Evolutionary conservation across 2,329 filamentous ascomycete genomes (phyloP).

Genomic region (Pezicula carpinea): DNA sequence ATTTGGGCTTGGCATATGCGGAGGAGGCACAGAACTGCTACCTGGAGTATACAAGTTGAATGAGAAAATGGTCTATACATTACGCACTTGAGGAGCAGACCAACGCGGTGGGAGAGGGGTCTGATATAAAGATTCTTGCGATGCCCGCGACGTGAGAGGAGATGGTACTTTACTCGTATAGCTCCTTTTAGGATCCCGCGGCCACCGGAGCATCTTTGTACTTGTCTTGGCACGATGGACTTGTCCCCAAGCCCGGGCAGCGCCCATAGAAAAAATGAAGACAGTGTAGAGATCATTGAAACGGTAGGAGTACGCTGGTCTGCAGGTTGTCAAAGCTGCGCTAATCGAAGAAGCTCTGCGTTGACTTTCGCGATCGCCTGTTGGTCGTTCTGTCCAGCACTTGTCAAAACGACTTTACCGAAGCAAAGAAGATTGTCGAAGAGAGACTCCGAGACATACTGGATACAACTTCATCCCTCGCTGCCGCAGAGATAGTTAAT

Average conservation of each 20-base stretch:
- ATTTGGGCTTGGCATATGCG: no score
- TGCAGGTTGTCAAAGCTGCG: neutral
- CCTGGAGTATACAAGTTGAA: no score
- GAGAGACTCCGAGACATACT: neutral
- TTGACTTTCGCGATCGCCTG: conserved; percentile 1
- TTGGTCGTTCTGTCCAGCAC: neutral
- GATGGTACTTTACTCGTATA: no score
- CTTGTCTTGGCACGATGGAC: neutral
- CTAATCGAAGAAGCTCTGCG: conserved; percentile 1
- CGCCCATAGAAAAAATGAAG: neutral
- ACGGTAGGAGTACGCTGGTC: neutral
- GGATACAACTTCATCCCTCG: conserved; percentile 1
- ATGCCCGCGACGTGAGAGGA: no score
- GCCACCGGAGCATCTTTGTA: neutral
- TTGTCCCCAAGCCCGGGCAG: neutral
- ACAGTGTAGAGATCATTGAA: conserved; percentile 1
- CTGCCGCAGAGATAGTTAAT: neutral
- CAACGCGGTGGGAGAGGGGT: no score
- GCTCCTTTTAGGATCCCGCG: neutral
- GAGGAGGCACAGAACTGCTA: no score
- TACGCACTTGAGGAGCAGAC: no score
- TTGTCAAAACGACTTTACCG: neutral
- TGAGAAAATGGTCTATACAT: no score
- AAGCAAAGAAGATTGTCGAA: conserved; percentile 2
- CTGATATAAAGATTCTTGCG: no score